Evolutionary conservation across 2,329 filamentous ascomycete genomes (phyloP).

Genomic region (Colletotrichum cuscutae): DNA sequence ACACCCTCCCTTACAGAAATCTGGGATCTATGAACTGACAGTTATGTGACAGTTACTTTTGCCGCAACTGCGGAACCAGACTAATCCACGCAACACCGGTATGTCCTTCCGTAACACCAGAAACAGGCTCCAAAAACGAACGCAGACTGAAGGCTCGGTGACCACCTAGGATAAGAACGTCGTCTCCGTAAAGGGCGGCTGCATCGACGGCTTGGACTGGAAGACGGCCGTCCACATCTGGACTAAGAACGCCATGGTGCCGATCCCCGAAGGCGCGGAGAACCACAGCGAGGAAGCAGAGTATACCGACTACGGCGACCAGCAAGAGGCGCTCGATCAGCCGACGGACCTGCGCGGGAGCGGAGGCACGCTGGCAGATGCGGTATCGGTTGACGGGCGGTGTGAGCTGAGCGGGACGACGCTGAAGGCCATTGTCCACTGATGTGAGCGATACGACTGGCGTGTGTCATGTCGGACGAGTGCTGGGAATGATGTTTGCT

Average conservation of each 20-base stretch:
- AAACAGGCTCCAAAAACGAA: no score
- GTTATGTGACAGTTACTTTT: slow-evolving; percentile 66
- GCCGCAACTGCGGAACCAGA: slow-evolving; percentile 72
- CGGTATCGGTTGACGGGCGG: slow-evolving; percentile 35
- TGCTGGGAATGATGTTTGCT: neutral
- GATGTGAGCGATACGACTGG: neutral
- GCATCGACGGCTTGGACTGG: slow-evolving; percentile 72
- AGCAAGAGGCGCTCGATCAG: slow-evolving; percentile 60
- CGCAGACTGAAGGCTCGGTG: no score
- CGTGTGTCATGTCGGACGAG: rapidly evolving
- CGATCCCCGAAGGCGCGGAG: slow-evolving; percentile 73
- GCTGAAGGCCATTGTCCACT: neutral
- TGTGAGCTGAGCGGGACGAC: slow-evolving; percentile 42
- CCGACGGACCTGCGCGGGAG: slow-evolving; percentile 51
- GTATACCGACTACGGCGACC: slow-evolving; percentile 53
- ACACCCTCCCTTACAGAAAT: no score
- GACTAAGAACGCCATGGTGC: slow-evolving; percentile 74
- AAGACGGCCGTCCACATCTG: slow-evolving; percentile 72
- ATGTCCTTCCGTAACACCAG: slow-evolving; percentile 38
- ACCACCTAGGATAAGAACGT: slow-evolving; percentile 62
- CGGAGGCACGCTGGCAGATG: slow-evolving; percentile 34
- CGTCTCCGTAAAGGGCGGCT: slow-evolving; percentile 74
- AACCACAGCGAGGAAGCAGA: slow-evolving; percentile 63
- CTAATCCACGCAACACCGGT: slow-evolving; percentile 71
- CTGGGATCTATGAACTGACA: neutral